Evolutionary conservation across 2,329 filamentous ascomycete species (phyloP), one percentile per base, ranked within the genome.

Genomic region (Aspergillus brasiliensis): DNA sequence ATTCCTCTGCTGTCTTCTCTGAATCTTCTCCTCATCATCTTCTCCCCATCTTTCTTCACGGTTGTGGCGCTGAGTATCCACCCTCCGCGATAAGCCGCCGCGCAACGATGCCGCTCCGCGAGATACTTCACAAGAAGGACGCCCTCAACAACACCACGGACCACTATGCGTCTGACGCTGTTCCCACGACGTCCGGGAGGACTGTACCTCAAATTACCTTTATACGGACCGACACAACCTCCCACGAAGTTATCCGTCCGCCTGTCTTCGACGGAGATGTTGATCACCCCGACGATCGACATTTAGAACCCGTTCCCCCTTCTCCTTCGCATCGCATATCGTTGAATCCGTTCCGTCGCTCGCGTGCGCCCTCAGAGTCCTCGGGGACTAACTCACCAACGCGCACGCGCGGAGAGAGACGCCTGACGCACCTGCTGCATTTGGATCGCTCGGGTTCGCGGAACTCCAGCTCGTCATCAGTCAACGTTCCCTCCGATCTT

Each of bases 161-260:
- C 49, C 65, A 70, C 48, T 61, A 85, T 85, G 81, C 49, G 17
- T 13, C 65, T 48, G 81, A 81, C n/a, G 37, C 19, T 65, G 82
- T 84, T 64, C 74, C 59, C 7, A 64, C 65, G 11, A 42, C 54
- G 13, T 65, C 64, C 21, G 59, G 60, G 42, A 58, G 37, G 15
- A 83, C 66, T 73, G 64, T 81, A 1, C 88, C 89, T 59, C 87
- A 91, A 67, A 92, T 97, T 79, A 91, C 84, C 64, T 92, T 97
- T 78, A 84, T 95, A 71, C 89, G 92, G 62, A 89, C 91, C 65
- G 94, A 96, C 72, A 97, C 93, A 1, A 79, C 87, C 65, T 87
- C 88, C 1, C 85, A 92, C 73, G 92, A 97, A 75, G 80, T 89
- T 65, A 91, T 97, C 73, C 82, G 86, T 58, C 90, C 91, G 10